Evolutionary conservation across 805 yeast species (phyloP).

Genomic region (Hermanozyma aechmeae): DNA sequence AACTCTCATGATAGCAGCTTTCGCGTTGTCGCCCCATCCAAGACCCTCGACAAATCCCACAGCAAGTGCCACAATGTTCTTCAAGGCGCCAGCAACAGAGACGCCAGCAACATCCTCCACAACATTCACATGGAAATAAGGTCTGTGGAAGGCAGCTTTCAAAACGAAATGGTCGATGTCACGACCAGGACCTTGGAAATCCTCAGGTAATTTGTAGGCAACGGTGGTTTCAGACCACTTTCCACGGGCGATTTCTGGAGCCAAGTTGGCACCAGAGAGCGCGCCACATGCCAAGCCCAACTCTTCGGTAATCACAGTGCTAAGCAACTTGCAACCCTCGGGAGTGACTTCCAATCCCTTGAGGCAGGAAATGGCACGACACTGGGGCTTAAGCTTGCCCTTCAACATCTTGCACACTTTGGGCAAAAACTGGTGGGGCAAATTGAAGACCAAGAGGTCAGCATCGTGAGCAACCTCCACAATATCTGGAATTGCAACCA

Average conservation of each 20-base stretch:
- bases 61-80: constrained; percentile 91
- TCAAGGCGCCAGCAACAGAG: constrained; percentile 93
- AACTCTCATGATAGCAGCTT: constrained; percentile 94
- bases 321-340: constrained; percentile 75
- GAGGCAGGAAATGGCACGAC: constrained; percentile 88
- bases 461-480: constrained; percentile 69
- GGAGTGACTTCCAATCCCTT: constrained; percentile 89
- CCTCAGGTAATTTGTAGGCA: constrained; percentile 72
- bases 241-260: constrained; percentile 92
- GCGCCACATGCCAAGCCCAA: constrained; percentile 93
- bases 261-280: constrained; percentile 92
- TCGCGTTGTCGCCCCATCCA: constrained; percentile 99
- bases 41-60: constrained; percentile 97
- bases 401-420: constrained; percentile 66
- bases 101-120: constrained; percentile 92
- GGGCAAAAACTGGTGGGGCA: constrained; percentile 93
- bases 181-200: constrained; percentile 55
- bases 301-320: constrained; percentile 68
- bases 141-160: constrained; percentile 88
- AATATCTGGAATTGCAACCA: constrained; percentile 80
- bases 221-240: constrained; percentile 98
- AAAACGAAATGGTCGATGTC: constrained; percentile 67
- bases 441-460: constrained; percentile 84
- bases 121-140: constrained; percentile 94
- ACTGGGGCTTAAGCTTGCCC: constrained; percentile 61